phyloP scores from a whole-genome alignment of 805 yeast genomes.

The Wickerhamomyces mucosus region DNA sequence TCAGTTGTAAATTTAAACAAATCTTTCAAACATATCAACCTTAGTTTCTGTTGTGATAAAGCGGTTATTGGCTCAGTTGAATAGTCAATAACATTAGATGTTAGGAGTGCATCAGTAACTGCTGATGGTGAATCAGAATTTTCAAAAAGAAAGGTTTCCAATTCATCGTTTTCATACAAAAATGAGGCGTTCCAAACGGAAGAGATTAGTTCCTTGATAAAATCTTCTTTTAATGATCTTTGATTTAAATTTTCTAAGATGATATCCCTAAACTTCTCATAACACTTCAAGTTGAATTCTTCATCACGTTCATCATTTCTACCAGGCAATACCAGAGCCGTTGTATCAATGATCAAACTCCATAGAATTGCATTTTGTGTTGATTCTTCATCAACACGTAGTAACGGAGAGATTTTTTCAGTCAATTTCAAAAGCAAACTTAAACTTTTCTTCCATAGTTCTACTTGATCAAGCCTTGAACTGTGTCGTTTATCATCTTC shows the following conservation, averaged over 20 bases:
- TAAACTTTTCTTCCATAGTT: conserved; percentile 49
- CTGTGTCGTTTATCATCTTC: conserved; percentile 20
- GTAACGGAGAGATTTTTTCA: conserved; percentile 16
- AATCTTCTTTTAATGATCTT: conserved; percentile 17
- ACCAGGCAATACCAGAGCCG: conserved; percentile 31
- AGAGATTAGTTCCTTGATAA: conserved; percentile 34
- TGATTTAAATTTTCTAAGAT: conserved; percentile 33
- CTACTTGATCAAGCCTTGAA: conserved; percentile 11
- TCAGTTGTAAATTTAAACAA: conserved; percentile 30
- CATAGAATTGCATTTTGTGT: conserved; percentile 21
- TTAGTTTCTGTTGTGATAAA: conserved; percentile 36
- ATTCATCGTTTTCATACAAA: conserved; percentile 45
- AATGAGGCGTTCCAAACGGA: conserved; percentile 52
- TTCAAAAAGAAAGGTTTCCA: conserved; percentile 32
- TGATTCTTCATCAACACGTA: conserved; percentile 6
- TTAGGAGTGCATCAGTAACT: conserved; percentile 28
- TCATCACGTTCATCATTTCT: conserved; percentile 28
- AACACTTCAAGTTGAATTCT: conserved; percentile 35
- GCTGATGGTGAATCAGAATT: conserved; percentile 23
- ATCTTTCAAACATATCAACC: conserved; percentile 48
- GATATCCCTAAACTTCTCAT: conserved; percentile 28
- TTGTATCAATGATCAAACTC: conserved; percentile 31
- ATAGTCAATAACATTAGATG: conserved; percentile 36
- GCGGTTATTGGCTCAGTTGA: conserved; percentile 44
- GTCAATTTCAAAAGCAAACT: conserved; percentile 30